phyloP scores from a whole-genome alignment of 352 stramenopile genomes.

The Elongisporangium prolatum region DNA sequence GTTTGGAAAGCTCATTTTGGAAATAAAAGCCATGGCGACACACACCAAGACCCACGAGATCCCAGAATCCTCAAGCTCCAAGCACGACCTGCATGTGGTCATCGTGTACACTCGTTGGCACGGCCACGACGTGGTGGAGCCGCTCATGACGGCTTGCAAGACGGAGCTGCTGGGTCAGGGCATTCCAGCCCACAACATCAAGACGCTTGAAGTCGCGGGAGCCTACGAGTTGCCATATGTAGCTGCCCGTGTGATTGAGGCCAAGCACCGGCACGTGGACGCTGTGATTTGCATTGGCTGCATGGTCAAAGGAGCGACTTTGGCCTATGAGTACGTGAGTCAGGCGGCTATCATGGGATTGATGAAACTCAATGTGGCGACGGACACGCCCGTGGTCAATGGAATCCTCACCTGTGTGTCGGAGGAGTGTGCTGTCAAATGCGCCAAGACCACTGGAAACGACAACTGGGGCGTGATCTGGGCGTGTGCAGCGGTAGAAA shows the following conservation, averaged over 20 bases:
- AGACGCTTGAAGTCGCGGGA: slow-evolving; percentile 82
- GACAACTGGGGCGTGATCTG: slow-evolving; percentile 55
- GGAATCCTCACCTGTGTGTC: slow-evolving; percentile 92
- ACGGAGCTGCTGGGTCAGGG: slow-evolving; percentile 54
- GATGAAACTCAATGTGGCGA: slow-evolving; percentile 95
- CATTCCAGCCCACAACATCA: slow-evolving; percentile 39
- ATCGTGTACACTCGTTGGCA: slow-evolving; percentile 71
- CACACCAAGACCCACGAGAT: neutral
- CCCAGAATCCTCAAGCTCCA: neutral
- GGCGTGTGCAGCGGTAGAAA: slow-evolving; percentile 72
- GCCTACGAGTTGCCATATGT: slow-evolving; percentile 95
- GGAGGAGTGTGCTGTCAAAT: slow-evolving; percentile 84
- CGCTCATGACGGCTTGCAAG: slow-evolving; percentile 43
- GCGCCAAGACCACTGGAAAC: slow-evolving; percentile 20
- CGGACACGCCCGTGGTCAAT: slow-evolving; percentile 75
- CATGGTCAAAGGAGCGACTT: slow-evolving; percentile 93
- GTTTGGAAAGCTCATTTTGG: neutral
- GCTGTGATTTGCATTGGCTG: slow-evolving; percentile 95
- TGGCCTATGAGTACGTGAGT: slow-evolving; percentile 98
- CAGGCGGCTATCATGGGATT: slow-evolving; percentile 92
- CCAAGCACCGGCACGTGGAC: slow-evolving; percentile 84
- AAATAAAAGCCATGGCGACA: neutral
- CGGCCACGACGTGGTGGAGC: slow-evolving; percentile 36
- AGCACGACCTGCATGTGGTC: slow-evolving; percentile 29
- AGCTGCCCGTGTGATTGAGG: slow-evolving; percentile 75